Evolutionary conservation across 805 yeast genomes (phyloP).

Genomic region (Priceomyces carsonii): DNA sequence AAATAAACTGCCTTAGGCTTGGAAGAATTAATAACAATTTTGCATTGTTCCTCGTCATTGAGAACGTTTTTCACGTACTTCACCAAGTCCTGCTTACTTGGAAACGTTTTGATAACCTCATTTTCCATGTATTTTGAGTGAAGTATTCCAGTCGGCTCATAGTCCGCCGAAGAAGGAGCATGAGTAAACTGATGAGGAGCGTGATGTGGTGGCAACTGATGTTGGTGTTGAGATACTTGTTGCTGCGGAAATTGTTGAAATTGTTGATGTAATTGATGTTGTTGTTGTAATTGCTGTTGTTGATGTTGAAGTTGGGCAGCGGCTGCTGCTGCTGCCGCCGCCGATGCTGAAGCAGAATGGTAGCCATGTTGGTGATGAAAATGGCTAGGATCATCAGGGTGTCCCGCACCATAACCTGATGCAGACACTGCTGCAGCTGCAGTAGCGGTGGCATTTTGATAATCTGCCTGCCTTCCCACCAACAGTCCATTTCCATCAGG

Average conservation of each 20-base stretch:
- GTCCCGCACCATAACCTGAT: conserved; percentile 15
- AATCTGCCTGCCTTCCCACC: conserved; percentile 13
- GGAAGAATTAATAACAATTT: conserved; percentile 47
- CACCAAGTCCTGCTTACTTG: conserved; percentile 26
- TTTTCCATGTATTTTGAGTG: conserved; percentile 28
- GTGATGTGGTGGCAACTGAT: conserved; percentile 17
- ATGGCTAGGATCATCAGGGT: conserved; percentile 13
- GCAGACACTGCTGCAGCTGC: conserved; percentile 15
- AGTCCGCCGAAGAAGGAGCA: conserved; percentile 12
- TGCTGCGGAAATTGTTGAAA: conserved; percentile 15
- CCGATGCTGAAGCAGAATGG: conserved; percentile 16
- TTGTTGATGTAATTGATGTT: conserved; percentile 10
- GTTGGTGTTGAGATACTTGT: conserved; percentile 14
- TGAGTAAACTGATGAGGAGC: conserved; percentile 11
- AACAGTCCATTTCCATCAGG: conserved; percentile 10
- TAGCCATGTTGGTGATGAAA: conserved; percentile 18
- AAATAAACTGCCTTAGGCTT: conserved; percentile 50
- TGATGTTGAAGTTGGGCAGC: conserved; percentile 15
- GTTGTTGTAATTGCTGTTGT: conserved; percentile 15
- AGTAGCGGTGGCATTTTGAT: conserved; percentile 16
- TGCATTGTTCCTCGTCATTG: conserved; percentile 38
- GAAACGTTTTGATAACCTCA: conserved; percentile 32
- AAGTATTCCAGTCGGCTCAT: conserved; percentile 16
- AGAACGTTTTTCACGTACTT: conserved; percentile 39
- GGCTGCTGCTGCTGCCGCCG: conserved; percentile 18